Base-by-base conservation (phyloP, 495 filamentous ascomycete genomes). In the Neurospora sp. region DNA sequence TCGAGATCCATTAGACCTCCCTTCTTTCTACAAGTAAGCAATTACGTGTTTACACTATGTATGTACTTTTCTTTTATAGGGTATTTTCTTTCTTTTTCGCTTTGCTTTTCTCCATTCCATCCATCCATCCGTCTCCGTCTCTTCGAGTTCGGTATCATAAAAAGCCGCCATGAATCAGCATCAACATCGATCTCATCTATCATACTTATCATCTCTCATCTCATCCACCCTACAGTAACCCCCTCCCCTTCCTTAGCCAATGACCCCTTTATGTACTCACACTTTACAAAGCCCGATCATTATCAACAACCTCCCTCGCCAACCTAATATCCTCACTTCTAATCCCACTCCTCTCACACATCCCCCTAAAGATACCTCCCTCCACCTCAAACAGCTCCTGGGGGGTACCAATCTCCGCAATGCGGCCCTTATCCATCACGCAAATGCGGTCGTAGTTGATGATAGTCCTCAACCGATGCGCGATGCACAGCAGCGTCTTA, bases 371-470 rank as follows among this genome's bases (percentile, higher is more conserved):
- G 27, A 96, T 93, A 0, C 94, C 90, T 9, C 85, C 89, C 54
- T 86, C 78, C 54, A 69, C 73, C 69, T 78, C 72, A 87, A 89
- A 98, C 74, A 99, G 82, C 23, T 82, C 83, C 69, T 90, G 71
- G 37, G 95, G 95, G n/a, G 88, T 83, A 71, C 90, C 96, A 77
- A 97, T 84, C 86, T 98, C 94, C 2, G 91, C 92, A 76, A 99
- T 97, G 42, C 83, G 81, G 1, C 95, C 95, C 39, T 89, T 86
- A 73, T 97, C 95, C 94, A 99, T 97, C 41, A 99, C 95, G 73
- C 92, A 94, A 75, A 99, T 97, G 8, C 94, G 88, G 79, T 99
- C 96, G 78, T 98, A 98, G n/a, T 90, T 88, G 74, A 97, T 91
- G 73, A 98, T 96, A 0, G 96, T 97, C 73, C 92, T 89, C 76